A percentile compares a stretch with the other conserved stretches of the same genome.
phyloP scores from a whole-genome alignment of 2,329 filamentous ascomycete genomes.

The Xylariaceae sp. region DNA sequence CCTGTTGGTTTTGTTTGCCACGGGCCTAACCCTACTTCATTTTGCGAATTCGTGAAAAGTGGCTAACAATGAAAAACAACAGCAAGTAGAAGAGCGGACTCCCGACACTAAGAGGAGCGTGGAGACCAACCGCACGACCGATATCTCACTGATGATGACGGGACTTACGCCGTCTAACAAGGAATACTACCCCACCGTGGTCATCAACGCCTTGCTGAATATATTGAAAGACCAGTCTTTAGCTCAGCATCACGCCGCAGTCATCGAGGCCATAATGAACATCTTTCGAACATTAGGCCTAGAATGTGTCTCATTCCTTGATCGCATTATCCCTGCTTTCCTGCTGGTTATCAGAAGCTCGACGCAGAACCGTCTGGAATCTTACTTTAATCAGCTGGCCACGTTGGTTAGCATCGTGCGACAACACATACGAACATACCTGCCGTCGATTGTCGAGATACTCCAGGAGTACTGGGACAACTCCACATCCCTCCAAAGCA shows the following conservation, averaged over 20 bases:
- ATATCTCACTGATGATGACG: slow-evolving; percentile 97
- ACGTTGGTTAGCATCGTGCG: slow-evolving; percentile 91
- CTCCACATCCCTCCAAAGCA: slow-evolving; percentile 75
- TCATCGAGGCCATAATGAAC: slow-evolving; percentile 97
- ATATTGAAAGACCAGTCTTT: slow-evolving; percentile 89
- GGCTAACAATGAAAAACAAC: slow-evolving; percentile 23
- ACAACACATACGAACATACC: slow-evolving; percentile 88
- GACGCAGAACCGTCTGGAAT: slow-evolving; percentile 72
- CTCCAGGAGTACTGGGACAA: slow-evolving; percentile 87
- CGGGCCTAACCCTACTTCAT: background rate
- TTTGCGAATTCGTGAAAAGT: slow-evolving; percentile 1
- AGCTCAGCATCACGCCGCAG: slow-evolving; percentile 82
- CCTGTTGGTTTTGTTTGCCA: background rate
- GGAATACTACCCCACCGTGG: slow-evolving; percentile 96
- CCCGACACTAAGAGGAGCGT: slow-evolving; percentile 70
- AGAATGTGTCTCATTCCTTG: slow-evolving; percentile 92
- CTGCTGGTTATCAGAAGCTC: slow-evolving; percentile 82
- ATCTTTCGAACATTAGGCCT: slow-evolving; percentile 95
- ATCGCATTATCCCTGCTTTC: slow-evolving; percentile 91
- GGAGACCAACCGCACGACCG: slow-evolving; percentile 66
- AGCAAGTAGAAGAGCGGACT: slow-evolving; percentile 81
- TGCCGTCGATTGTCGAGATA: slow-evolving; percentile 79
- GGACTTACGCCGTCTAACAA: slow-evolving; percentile 94
- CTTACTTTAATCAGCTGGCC: slow-evolving; percentile 95
- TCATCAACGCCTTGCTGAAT: slow-evolving; percentile 90